Evolutionary conservation across 805 yeast genomes (phyloP), one percentile per base, ranked within the genome.

Genomic region (Candida glaebosa): DNA sequence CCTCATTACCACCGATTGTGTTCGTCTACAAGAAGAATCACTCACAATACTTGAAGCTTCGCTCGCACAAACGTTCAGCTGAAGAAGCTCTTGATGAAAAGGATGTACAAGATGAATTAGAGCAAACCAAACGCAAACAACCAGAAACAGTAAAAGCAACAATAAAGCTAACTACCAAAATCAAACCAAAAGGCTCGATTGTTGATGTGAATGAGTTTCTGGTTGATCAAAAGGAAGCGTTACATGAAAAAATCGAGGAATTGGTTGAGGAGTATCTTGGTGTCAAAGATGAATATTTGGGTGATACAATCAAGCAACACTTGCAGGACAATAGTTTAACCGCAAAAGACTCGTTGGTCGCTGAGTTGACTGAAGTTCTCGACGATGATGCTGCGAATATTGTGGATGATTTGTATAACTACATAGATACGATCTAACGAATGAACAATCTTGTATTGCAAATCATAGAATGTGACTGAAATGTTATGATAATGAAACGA

Each of bases 191-290:
- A 16, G 16, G 9, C 14, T 14, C 31, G 5, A 6, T 6, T 6
- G 12, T 28, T 28, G 31, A 28, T 28, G 16, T 28, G 16, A 24
- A 8, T 5, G 18, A 20, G n/a, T 6, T 24, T 14, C 18, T 20
- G 31, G 38, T 35, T 35, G 38, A 35, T 15, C 24, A 18, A 18
- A 18, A 25, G 10, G n/a, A 20, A 9, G 15, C 31, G 18, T 47
- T 77, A 18, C 60, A 61, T 24, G 49, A 51, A 0, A 69, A 68
- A 44, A 59, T 78, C 16, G 65, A 61, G n/a, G 56, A 54, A 3
- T 61, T 75, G 36, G 57, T 80, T 24, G 79, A 71, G 41, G 80
- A 78, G 42, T 74, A 67, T 42, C 54, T 80, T 36, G 85, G 84
- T 1, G 62, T 76, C 34, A 60, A 63, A 38, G 86, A 79, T 45